Base-by-base conservation (phyloP, 352 stramenopile genomes). In the Globisporangium splendens region DNA sequence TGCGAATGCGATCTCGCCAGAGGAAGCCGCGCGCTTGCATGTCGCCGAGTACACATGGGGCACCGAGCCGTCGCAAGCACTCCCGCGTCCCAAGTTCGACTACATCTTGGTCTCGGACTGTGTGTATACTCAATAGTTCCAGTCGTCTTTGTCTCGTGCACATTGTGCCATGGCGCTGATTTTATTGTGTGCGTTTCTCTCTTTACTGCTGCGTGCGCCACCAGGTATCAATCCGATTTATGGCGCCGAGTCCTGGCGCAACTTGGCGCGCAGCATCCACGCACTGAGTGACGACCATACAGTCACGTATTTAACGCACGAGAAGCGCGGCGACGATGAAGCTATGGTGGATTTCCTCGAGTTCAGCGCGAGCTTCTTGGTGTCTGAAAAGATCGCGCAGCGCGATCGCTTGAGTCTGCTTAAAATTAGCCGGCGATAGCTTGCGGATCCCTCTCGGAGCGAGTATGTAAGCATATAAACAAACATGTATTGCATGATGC, bases 161-260 rank as follows among this genome's bases (percentile, higher is more conserved):
- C 28, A 35, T 35, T 8, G 28, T 35, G 28, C 28, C 28, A 21
- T 5, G 13, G 22, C 14, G 22, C 10, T 51, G 24, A 18, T 8
- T n/a, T 11, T 11, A 4, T n/a, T n/a, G n/a, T 38, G 20, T 17
- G 15, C 18, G 33, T 48, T 20, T 15, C 12, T 13, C 14, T 44
- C 31, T 11, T 12, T 42, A 18, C 18, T 21, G n/a, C n/a, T n/a
- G n/a, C n/a, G n/a, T 38, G 13, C 20, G 22, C 12, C 12, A 24
- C 8, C 33, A 85, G 75, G 75, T 55, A 92, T 94, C 58, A 94
- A 94, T 48, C 82, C 85, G 50, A 91, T 94, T 57, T 94, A 94
- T 65, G 85, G 83, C 42, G 62, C 70, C 54, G 75, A 92, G 28
- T 92, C 82, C 43, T 94, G 85, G 85, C 68, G 83, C 20, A 82